Percentiles rank a stretch among this genome's conserved stretches.
These are phyloP conservation scores for Colletotrichum incanum DNA, from an alignment of 2,329 filamentous ascomycete species.

Conservation along the genomic window DNA sequence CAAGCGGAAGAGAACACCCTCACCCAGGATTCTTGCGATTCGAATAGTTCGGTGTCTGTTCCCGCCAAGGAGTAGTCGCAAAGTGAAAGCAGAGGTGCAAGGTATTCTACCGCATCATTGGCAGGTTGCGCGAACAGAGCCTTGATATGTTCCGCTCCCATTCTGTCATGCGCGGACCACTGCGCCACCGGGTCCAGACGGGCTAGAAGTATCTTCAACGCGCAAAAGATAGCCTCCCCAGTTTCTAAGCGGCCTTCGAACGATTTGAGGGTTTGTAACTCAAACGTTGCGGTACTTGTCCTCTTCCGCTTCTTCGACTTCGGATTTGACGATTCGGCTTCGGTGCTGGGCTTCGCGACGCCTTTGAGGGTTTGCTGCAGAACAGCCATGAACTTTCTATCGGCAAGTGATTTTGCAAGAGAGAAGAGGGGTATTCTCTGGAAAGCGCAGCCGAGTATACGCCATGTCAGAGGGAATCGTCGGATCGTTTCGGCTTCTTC, in stretches of 20 bases:
- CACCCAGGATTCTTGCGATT: conserved; percentile 64
- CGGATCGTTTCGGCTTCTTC: conserved; percentile 67
- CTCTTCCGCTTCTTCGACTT: conserved; percentile 65
- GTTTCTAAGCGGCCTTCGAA: conserved; percentile 61
- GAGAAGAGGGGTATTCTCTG: conserved; percentile 78
- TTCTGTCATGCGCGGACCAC: conserved; percentile 60
- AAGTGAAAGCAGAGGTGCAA: conserved; percentile 62
- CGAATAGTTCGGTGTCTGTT: conserved; percentile 51
- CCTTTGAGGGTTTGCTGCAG: conserved; percentile 78
- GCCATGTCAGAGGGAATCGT: conserved; percentile 73
- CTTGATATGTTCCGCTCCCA: conserved; percentile 72
- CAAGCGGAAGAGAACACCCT: conserved; percentile 63
- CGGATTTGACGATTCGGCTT: conserved; percentile 43
- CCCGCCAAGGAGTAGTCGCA: conserved; percentile 59
- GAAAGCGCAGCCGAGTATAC: conserved; percentile 73
- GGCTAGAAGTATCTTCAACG: conserved; percentile 63
- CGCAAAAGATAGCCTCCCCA: conserved; percentile 63
- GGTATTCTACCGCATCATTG: conserved; percentile 62
- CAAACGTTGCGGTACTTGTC: conserved; percentile 53
- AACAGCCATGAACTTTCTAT: conserved; percentile 77
- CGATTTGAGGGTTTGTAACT: conserved; percentile 58
- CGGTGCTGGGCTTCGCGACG: conserved; percentile 56
- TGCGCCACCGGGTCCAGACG: conserved; percentile 57
- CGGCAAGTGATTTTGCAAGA: conserved; percentile 79
- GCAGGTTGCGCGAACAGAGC: conserved; percentile 69